These are phyloP conservation scores for Vitis hybrid DNA, from an alignment of 177 flowering plant genomes.

Conservation along the genomic window DNA sequence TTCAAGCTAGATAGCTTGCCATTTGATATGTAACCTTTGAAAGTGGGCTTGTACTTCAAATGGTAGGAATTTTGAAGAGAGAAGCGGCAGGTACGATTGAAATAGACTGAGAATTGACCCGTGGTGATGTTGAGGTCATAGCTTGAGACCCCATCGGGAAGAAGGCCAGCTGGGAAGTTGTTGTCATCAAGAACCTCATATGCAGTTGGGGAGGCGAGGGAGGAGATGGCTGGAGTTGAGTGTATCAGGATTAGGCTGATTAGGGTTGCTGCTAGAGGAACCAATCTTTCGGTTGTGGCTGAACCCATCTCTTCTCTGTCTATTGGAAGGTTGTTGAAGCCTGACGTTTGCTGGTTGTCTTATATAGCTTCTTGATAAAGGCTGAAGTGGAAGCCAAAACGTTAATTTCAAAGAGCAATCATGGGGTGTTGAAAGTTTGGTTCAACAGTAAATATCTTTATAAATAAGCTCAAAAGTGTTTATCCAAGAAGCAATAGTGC, in stretches of 20 bases:
- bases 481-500: too few relatives aligned
- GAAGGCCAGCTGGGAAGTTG: slow-evolving; percentile 34
- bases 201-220: slow-evolving; percentile 12
- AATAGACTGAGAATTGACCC: slow-evolving; percentile 32
- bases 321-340: too few relatives aligned
- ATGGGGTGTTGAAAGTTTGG: too few relatives aligned
- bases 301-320: too few relatives aligned
- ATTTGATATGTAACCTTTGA: slow-evolving; percentile 27
- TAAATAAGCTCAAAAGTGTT: too few relatives aligned
- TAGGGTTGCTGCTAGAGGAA: not conserved
- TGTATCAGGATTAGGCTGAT: not conserved
- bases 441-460: too few relatives aligned
- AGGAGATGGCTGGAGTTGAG: slow-evolving; percentile 1
- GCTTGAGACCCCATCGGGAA: slow-evolving; percentile 30
- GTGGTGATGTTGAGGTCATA: slow-evolving; percentile 28
- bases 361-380: not conserved
- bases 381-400: too few relatives aligned
- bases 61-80: slow-evolving; percentile 41
- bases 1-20: slow-evolving; percentile 26
- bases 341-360: not conserved
- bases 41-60: slow-evolving; percentile 31
- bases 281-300: not conserved
- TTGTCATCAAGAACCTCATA: slow-evolving; percentile 23
- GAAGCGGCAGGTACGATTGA: slow-evolving; percentile 29
- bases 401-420: too few relatives aligned